Percentiles rank a stretch among this genome's conserved stretches.
Conservation (phyloP, 2,329 filamentous ascomycete species). For the Penicillium polonicum region DNA sequence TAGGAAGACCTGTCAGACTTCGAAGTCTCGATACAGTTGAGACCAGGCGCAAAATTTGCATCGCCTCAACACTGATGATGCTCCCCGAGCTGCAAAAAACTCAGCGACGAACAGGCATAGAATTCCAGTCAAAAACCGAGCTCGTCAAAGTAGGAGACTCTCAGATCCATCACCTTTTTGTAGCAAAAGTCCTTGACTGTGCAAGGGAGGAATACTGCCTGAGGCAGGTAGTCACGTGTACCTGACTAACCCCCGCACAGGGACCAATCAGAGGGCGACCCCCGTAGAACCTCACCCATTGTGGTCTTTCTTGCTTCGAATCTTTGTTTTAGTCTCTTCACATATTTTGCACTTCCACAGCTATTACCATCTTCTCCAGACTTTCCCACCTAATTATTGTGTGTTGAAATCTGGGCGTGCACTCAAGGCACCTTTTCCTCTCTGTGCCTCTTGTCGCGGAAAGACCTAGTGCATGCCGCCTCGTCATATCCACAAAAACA, state of each 20-base stretch:
- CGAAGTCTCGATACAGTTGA: background rate
- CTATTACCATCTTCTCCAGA: conserved; percentile 2
- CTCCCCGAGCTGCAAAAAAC: background rate
- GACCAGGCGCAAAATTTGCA: background rate
- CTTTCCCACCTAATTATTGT: conserved; percentile 11
- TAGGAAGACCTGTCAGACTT: no score
- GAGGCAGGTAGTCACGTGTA: conserved; percentile 17
- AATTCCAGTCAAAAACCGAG: background rate
- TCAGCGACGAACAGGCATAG: background rate
- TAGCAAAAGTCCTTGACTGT: background rate
- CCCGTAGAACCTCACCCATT: conserved; percentile 22
- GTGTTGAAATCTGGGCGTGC: conserved; percentile 20
- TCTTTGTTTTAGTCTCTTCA: conserved; percentile 25
- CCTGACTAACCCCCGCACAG: background rate
- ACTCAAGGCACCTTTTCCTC: conserved; percentile 31
- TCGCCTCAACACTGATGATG: background rate
- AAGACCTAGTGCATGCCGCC: conserved; percentile 36
- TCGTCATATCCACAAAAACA: conserved; percentile 45
- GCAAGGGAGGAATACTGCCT: conserved; percentile 7
- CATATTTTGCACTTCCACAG: conserved; percentile 15
- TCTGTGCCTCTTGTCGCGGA: conserved; percentile 31
- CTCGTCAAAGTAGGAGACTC: background rate
- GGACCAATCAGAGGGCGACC: conserved; percentile 20
- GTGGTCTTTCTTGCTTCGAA: conserved; percentile 16
- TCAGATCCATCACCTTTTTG: background rate